Base-by-base conservation (phyloP, 177 flowering plant species). In the Vitis hybrid region DNA sequence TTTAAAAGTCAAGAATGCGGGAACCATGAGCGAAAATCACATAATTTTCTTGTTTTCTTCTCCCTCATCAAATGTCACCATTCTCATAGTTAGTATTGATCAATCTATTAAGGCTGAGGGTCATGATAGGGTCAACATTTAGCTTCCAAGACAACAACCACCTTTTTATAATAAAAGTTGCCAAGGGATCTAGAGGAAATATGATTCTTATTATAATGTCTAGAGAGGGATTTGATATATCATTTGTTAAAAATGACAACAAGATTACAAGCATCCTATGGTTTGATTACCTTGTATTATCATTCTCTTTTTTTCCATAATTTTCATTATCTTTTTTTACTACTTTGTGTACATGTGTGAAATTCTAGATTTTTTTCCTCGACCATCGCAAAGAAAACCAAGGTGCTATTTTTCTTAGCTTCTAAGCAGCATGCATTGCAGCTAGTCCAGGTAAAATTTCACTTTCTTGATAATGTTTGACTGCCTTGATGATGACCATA, bases 151-250 rank as follows among this genome's bases (percentile, higher is more conserved):
- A 1, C 91, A 93, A 69, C 97, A 96, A 57, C 55, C 66, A 26
- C 75, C 2, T 74, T 8, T 77, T 96, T 8, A 40, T 96, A 13
- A 67, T 85, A 3, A 79, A 76, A 60, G 90, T 96, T 30, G 89
- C 93, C 23, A 89, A 87, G 5, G 97, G 71, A 3, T 76, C 99
- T 26, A 92, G 84, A 64, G 98, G 99, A 21, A 97, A 95, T 15
- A 97, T 96, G n/a, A 85, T 96, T 71, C 88, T 96, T 54, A 89
- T 91, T 7, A 89, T 96, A 49, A 96, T 96, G 98, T 90, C 99
- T 3, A 98, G 95, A 19, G 98, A 98, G 1, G 91, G 94, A 7
- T 77, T 92, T 78, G 99, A 93, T 60, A 73, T 96, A 3, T 68
- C 90, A 19, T 96, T 91, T 32, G 97, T 97, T 0, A 91, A 90